Evolutionary conservation across 441 rosid genomes (phyloP).

Genomic region (Arabidopsis lyrata): DNA sequence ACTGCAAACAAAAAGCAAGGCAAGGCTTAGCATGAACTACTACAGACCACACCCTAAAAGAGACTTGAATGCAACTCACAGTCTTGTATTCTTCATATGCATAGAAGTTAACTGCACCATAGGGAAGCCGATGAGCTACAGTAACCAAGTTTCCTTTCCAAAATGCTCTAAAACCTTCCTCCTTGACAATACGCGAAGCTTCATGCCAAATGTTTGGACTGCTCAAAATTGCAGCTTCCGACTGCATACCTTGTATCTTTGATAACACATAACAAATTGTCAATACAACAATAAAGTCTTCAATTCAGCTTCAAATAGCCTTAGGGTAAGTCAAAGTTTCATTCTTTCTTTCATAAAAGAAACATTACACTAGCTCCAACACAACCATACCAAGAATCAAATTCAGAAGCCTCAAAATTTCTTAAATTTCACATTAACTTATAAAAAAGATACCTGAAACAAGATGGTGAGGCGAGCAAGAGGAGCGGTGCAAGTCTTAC

Average conservation of each 20-base stretch:
- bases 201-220: conserved; percentile 76
- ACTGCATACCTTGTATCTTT: conserved; percentile 95
- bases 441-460: conserved; percentile 63
- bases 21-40: not conserved
- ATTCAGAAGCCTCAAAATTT: conserved; percentile 1
- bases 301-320: conserved; percentile 1
- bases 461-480: conserved; percentile 91
- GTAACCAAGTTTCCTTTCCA: conserved; percentile 98
- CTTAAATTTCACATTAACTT: not conserved
- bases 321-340: conserved; percentile 10
- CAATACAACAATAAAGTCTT: conserved; percentile 2
- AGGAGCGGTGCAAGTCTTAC: conserved; percentile 96
- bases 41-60: not conserved
- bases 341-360: not conserved
- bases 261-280: conserved; percentile 27
- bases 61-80: conserved; percentile 49
- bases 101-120: conserved; percentile 81
- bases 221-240: conserved; percentile 65
- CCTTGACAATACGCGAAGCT: conserved; percentile 73
- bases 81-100: conserved; percentile 84
- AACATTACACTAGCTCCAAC: conserved; percentile 1
- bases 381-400: conserved; percentile 7
- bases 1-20: conserved; percentile 48
- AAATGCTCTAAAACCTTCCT: conserved; percentile 93
- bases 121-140: conserved; percentile 92